These are phyloP conservation scores for Cytospora piceae DNA, from an alignment of 2,329 filamentous ascomycete genomes.

Conservation along the genomic window DNA sequence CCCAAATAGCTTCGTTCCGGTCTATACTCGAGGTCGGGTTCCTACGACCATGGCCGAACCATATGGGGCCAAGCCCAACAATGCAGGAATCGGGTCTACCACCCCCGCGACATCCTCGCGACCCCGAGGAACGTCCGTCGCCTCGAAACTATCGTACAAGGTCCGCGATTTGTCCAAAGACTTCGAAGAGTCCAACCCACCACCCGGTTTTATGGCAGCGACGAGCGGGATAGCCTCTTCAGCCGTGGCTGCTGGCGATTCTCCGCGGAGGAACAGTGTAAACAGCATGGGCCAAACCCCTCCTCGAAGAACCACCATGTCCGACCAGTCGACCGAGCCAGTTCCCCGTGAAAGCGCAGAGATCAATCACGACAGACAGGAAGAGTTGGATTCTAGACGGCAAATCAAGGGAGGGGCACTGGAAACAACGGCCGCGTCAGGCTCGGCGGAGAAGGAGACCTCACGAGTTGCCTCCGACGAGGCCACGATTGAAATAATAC, in stretches of 20 bases:
- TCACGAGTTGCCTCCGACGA: constrained; percentile 33
- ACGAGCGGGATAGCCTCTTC: constrained; percentile 51
- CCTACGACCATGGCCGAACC: constrained; percentile 27
- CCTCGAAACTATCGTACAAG: constrained; percentile 25
- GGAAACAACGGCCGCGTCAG: not conserved
- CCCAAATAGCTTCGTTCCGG: not conserved
- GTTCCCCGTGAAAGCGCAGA: constrained; percentile 17
- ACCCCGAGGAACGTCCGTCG: constrained; percentile 30
- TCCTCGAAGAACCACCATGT: constrained; percentile 18
- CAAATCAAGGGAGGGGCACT: not conserved
- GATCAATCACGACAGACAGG: not conserved
- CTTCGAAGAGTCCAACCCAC: constrained; percentile 52
- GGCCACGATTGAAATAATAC: constrained; percentile 30
- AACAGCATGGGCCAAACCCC: constrained; percentile 12
- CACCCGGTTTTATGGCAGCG: constrained; percentile 52
- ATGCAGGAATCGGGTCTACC: constrained; percentile 10
- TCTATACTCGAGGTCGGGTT: constrained; percentile 3
- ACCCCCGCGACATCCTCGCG: constrained; percentile 12
- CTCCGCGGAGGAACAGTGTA: constrained; percentile 24
- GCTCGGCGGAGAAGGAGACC: constrained; percentile 5
- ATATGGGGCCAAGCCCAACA: constrained; percentile 13
- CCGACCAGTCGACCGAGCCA: constrained; percentile 18
- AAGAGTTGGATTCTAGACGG: not conserved
- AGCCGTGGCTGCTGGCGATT: constrained; percentile 35
- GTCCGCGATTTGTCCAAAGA: constrained; percentile 33